Evolutionary conservation across 768 basidiomycete species (phyloP).

Genomic region (Tulasnella sp.): DNA sequence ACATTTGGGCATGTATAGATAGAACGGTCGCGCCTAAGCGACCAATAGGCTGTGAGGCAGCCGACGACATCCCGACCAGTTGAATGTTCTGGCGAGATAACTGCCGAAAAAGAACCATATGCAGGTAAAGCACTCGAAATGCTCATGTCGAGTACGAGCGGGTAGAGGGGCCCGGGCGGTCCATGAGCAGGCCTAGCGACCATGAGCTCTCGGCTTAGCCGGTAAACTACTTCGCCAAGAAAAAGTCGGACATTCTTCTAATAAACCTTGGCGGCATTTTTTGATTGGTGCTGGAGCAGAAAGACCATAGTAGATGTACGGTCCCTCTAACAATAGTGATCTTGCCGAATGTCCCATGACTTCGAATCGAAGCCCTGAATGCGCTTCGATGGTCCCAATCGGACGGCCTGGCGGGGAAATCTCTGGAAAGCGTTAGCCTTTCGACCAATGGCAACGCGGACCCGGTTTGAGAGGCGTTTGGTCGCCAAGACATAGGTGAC

Average conservation of each 20-base stretch:
- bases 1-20: background rate
- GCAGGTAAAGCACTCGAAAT: background rate
- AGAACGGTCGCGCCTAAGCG: background rate
- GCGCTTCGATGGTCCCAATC: background rate
- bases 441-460: background rate
- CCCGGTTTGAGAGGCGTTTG: background rate
- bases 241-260: background rate
- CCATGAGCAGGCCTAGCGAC: background rate
- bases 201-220: background rate
- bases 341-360: background rate
- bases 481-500: background rate
- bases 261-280: background rate
- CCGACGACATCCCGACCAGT: background rate
- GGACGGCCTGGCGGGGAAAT: background rate
- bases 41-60: background rate
- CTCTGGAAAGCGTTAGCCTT: background rate
- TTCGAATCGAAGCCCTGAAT: background rate
- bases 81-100: background rate
- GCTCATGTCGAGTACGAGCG: background rate
- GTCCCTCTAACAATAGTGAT: background rate
- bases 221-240: background rate
- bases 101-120: background rate
- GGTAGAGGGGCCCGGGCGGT: background rate
- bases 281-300: background rate
- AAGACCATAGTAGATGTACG: background rate